Base-by-base conservation (phyloP, 1,139 yeast genomes). In the Lodderomyces oxycetoniae region DNA sequence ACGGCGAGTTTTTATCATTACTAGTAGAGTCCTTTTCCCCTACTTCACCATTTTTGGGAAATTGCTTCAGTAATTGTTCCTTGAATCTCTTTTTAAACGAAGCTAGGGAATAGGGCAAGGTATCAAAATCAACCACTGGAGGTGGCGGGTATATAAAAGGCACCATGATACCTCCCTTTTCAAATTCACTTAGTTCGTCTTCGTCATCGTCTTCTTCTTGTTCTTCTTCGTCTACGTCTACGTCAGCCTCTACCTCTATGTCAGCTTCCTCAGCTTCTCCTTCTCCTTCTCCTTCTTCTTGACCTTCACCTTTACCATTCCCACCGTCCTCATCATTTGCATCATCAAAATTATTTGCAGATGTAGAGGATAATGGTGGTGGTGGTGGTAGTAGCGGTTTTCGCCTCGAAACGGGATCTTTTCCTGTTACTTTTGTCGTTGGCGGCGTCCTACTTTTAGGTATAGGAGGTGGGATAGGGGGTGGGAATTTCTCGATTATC, bases 81-180 rank as follows among this genome's bases (percentile, higher is more conserved):
- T 36, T 35, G 13, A 38, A 32, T 28, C 26, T 35, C 13, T 28
- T 26, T 12, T 30, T 34, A 24, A 43, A 48, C 11, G 45, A 35
- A 3, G 47, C 45, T 12, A 48, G 15, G 4, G 59, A 50, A 34
- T 47, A 54, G 1, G 60, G 59, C 26, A 56, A 42, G 16, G 35
- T 37, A 27, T 55, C 59, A 2, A 47, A 47, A 22, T 52, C 46
- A n/a, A 63, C 50, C 2, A 57, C 41, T 3, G 71, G 71, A 1
- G 72, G 72, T 3, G 72, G 65, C 2, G 74, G 74, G 39, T 49
- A 68, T 8, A 68, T 63, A 41, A 68, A 67, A 4, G 74, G 74
- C 8, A 68, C 59, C 71, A 66, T 64, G 3, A 67, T 53, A 0
- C 72, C 71, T 22, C 56, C 59, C 5, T 15, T 26, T 9, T 40